Percentiles rank a stretch among this genome's conserved stretches.
Evolutionary conservation across 148 eudicot genomes (phyloP).

Genomic region (Chenopodium berlandieri): DNA sequence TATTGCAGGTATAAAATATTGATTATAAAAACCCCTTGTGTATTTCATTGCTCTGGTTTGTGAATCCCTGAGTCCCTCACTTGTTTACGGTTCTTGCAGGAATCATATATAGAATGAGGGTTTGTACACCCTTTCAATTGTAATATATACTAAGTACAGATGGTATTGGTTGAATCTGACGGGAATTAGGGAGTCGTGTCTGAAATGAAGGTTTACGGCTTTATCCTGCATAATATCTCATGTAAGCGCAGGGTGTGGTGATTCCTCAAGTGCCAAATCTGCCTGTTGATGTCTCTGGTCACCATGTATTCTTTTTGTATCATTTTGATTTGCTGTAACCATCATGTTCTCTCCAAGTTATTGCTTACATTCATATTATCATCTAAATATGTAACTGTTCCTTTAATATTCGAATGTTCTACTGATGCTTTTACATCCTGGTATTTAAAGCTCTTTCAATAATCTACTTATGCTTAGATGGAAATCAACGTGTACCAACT

Average conservation of each 20-base stretch:
- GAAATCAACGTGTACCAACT: too few relatives aligned
- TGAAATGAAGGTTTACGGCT: background rate
- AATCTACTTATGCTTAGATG: too few relatives aligned
- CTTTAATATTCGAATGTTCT: background rate
- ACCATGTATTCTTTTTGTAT: slow-evolving; percentile 15
- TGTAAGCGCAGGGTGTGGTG: slow-evolving; percentile 8
- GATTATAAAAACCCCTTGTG: background rate
- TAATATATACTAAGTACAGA: slow-evolving; percentile 21
- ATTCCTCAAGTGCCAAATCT: background rate
- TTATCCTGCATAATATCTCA: slow-evolving; percentile 3
- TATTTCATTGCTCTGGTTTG: background rate
- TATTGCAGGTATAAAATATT: background rate
- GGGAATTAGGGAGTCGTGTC: background rate
- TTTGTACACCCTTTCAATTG: slow-evolving; percentile 20
- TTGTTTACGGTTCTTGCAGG: slow-evolving; percentile 14
- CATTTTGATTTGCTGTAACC: slow-evolving; percentile 8
- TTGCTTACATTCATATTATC: background rate
- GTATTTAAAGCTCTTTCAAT: too few relatives aligned
- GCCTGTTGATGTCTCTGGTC: background rate
- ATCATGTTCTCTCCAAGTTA: background rate
- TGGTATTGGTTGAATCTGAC: slow-evolving; percentile 15
- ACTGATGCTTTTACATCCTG: background rate
- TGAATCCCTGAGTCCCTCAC: background rate
- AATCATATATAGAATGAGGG: background rate
- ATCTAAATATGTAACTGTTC: slow-evolving; percentile 2